These are phyloP conservation scores for Candida orba DNA, from an alignment of 805 yeast genomes.

Conservation along the genomic window DNA sequence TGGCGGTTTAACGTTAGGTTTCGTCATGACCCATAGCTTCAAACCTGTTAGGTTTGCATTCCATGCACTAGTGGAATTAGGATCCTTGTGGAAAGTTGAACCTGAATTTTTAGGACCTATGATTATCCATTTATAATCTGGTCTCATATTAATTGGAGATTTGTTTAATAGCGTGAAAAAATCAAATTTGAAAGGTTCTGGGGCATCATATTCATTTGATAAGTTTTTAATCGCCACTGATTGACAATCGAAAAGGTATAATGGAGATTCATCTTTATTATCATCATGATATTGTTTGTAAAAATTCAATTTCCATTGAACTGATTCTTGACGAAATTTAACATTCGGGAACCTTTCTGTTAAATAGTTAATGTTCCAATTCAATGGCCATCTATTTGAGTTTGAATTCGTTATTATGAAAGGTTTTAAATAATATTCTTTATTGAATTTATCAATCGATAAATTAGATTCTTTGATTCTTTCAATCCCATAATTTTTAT, in stretches of 20 bases:
- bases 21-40: conserved; percentile 86
- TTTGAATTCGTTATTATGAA: conserved; percentile 43
- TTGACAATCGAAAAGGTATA: conserved; percentile 79
- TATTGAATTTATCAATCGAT: conserved; percentile 38
- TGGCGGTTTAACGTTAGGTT: conserved; percentile 71
- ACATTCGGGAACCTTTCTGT: conserved; percentile 48
- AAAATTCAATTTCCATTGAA: conserved; percentile 62
- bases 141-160: conserved; percentile 41
- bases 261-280: conserved; percentile 76
- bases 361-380: conserved; percentile 50
- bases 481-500: conserved; percentile 35
- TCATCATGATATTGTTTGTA: conserved; percentile 53
- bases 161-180: conserved; percentile 46
- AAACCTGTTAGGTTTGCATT: conserved; percentile 68
- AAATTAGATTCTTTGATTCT: conserved; percentile 41
- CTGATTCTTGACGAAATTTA: conserved; percentile 76
- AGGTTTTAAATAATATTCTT: conserved; percentile 45
- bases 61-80: conserved; percentile 89
- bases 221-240: conserved; percentile 58
- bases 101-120: conserved; percentile 80
- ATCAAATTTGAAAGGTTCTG: conserved; percentile 51
- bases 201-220: conserved; percentile 44
- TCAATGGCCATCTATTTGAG: conserved; percentile 45
- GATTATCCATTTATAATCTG: conserved; percentile 90
- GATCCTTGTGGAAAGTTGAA: conserved; percentile 89